Evolutionary conservation across 2,329 filamentous ascomycete genomes (phyloP).

Genomic region (Polytolypa hystricis): DNA sequence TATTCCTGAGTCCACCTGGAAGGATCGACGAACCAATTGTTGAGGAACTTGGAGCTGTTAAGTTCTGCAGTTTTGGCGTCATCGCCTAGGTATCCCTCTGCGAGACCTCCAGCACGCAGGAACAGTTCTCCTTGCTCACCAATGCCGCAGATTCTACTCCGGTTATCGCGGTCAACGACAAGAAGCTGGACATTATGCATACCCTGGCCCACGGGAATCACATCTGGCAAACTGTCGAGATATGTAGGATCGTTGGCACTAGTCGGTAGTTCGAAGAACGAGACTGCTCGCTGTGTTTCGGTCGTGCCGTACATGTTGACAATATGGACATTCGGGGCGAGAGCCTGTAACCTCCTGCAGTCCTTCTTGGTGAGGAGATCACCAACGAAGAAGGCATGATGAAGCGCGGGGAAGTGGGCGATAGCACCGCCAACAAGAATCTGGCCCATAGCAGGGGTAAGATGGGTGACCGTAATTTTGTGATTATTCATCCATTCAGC

Average conservation of each 20-base stretch:
- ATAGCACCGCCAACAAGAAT: constrained; percentile 78
- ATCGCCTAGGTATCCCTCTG: constrained; percentile 64
- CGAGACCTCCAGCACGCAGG: constrained; percentile 69
- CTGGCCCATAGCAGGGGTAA: constrained; percentile 94
- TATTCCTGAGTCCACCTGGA: constrained; percentile 57
- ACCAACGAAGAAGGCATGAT: constrained; percentile 79
- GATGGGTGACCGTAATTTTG: constrained; percentile 66
- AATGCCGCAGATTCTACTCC: constrained; percentile 59
- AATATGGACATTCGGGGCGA: constrained; percentile 65
- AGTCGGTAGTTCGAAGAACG: constrained; percentile 66
- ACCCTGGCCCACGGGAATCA: constrained; percentile 71
- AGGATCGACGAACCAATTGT: constrained; percentile 77
- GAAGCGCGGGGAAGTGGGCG: constrained; percentile 64
- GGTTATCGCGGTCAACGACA: constrained; percentile 61
- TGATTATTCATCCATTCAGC: constrained; percentile 79
- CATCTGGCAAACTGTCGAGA: constrained; percentile 57
- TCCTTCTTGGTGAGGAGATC: constrained; percentile 81
- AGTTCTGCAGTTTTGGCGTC: constrained; percentile 41
- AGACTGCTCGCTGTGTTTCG: constrained; percentile 70
- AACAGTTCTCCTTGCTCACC: constrained; percentile 80
- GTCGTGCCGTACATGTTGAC: constrained; percentile 85
- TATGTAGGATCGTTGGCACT: constrained; percentile 50
- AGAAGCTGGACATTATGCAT: constrained; percentile 85
- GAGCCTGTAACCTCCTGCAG: constrained; percentile 60
- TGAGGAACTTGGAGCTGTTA: constrained; percentile 65